Percentiles rank a stretch among this genome's conserved stretches.
These are phyloP conservation scores for Zygoascus hellenicus DNA, from an alignment of 1,139 yeast species.

Conservation along the genomic window DNA sequence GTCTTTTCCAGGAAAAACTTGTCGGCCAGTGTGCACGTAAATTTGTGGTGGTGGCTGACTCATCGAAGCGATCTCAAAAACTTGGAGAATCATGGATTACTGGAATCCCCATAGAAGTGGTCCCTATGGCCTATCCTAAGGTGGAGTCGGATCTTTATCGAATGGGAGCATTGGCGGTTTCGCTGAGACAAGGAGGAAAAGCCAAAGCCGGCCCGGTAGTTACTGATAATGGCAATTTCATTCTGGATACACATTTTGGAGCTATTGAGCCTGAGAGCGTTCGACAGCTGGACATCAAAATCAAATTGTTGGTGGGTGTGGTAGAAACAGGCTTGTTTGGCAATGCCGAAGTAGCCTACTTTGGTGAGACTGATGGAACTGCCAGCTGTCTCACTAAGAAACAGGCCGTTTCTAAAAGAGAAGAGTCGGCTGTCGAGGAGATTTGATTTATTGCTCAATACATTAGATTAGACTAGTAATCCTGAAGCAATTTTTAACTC, in stretches of 20 bases:
- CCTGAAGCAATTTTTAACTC: too few species aligned
- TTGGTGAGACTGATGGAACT: conserved; percentile 76
- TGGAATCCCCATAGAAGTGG: conserved; percentile 95
- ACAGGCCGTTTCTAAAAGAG: background rate
- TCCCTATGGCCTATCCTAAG: conserved; percentile 79
- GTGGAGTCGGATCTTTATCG: conserved; percentile 55
- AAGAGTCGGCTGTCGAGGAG: too few species aligned
- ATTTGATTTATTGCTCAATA: too few species aligned
- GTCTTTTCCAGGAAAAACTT: conserved; percentile 91
- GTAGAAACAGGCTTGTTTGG: conserved; percentile 94
- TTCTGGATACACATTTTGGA: conserved; percentile 93
- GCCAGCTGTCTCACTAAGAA: conserved; percentile 34
- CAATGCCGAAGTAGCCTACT: conserved; percentile 71
- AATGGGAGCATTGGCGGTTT: conserved; percentile 63
- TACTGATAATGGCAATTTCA: conserved; percentile 91
- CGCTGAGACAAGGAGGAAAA: conserved; percentile 76
- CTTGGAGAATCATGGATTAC: conserved; percentile 79
- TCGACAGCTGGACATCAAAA: conserved; percentile 49
- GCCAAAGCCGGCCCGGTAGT: conserved; percentile 98
- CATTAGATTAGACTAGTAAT: too few species aligned
- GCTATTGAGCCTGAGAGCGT: conserved; percentile 54
- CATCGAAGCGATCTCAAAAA: conserved; percentile 62
- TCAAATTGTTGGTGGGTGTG: conserved; percentile 82
- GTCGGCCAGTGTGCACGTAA: conserved; percentile 76
- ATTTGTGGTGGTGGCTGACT: conserved; percentile 89